Conservation (phyloP, 352 stramenopile genomes). For the Peronospora farinosa region DNA sequence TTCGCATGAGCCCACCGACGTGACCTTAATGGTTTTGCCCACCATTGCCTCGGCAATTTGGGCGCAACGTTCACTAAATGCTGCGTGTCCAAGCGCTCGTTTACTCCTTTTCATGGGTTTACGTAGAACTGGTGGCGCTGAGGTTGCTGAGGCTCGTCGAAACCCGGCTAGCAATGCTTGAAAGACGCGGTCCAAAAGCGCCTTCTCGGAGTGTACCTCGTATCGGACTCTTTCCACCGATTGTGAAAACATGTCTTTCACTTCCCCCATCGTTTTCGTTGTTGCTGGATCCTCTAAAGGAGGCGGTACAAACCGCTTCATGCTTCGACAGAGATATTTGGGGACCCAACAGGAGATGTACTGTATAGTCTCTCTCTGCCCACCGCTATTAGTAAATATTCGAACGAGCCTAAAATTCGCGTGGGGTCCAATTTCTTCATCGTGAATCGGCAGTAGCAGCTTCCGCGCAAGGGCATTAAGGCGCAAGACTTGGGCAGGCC, state of each 20-base stretch:
- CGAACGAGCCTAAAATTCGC: constrained; percentile 52
- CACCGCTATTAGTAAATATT: constrained; percentile 37
- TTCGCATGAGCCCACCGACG: constrained; percentile 8
- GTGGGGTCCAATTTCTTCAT: constrained; percentile 34
- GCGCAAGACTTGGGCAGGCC: constrained; percentile 62
- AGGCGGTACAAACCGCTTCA: constrained; percentile 26
- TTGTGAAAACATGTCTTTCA: constrained; percentile 9
- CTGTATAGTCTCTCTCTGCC: constrained; percentile 24
- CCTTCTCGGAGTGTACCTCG: constrained; percentile 25
- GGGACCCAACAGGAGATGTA: constrained; percentile 72
- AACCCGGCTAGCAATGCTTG: constrained; percentile 30
- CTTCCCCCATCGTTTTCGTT: constrained; percentile 6
- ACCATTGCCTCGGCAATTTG: constrained; percentile 29
- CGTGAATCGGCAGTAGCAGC: constrained; percentile 30
- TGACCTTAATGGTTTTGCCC: constrained; percentile 27
- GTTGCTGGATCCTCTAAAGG: neutral
- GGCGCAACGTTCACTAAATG: constrained; percentile 11
- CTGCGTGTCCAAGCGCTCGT: constrained; percentile 4
- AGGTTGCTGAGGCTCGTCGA: constrained; percentile 2
- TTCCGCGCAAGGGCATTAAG: constrained; percentile 57
- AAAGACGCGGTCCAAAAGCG: constrained; percentile 27
- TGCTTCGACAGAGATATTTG: constrained; percentile 65
- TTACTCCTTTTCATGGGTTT: constrained; percentile 11
- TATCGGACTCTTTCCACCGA: constrained; percentile 23
- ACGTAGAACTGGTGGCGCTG: neutral